Evolutionary conservation across 352 stramenopile species (phyloP).

Genomic region (Discostella stelligera): DNA sequence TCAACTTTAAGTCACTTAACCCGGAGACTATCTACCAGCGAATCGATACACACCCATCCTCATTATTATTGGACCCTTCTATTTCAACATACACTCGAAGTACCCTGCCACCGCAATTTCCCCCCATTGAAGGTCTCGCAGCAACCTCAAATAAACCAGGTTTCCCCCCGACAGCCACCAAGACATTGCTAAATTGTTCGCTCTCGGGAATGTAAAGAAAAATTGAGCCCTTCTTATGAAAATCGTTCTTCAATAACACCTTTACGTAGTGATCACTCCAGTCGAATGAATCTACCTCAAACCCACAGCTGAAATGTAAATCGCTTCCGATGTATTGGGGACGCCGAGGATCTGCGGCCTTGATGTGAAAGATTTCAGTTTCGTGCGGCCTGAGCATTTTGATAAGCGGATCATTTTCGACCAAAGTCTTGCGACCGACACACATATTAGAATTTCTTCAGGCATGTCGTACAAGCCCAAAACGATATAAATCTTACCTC

Average conservation of each 20-base stretch:
- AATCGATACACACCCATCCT: constrained; percentile 36
- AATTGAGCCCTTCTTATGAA: constrained; percentile 46
- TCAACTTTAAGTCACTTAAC: neutral
- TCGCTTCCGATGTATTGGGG: constrained; percentile 83
- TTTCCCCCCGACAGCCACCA: constrained; percentile 35
- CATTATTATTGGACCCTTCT: constrained; percentile 15
- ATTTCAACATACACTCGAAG: constrained; percentile 31
- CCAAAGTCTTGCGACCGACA: constrained; percentile 17
- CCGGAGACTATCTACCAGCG: constrained; percentile 9
- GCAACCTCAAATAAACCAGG: constrained; percentile 25
- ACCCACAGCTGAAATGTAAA: constrained; percentile 83
- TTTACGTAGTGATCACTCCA: constrained; percentile 23
- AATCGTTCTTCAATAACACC: constrained; percentile 50
- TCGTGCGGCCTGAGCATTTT: constrained; percentile 68
- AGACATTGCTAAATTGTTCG: constrained; percentile 7
- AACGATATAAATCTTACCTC: constrained; percentile 15
- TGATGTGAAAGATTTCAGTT: constrained; percentile 83
- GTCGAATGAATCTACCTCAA: constrained; percentile 74
- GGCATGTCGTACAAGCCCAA: neutral
- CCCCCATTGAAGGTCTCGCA: constrained; percentile 39
- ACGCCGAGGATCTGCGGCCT: constrained; percentile 59
- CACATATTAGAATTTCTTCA: constrained; percentile 5
- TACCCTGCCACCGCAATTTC: constrained; percentile 19
- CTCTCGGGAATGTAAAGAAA: constrained; percentile 43
- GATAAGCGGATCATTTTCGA: constrained; percentile 57